Evolutionary conservation across 1,284 basidiomycete species (phyloP), one percentile per base, ranked within the genome.

Genomic region (Stygiomarasmius scandens): DNA sequence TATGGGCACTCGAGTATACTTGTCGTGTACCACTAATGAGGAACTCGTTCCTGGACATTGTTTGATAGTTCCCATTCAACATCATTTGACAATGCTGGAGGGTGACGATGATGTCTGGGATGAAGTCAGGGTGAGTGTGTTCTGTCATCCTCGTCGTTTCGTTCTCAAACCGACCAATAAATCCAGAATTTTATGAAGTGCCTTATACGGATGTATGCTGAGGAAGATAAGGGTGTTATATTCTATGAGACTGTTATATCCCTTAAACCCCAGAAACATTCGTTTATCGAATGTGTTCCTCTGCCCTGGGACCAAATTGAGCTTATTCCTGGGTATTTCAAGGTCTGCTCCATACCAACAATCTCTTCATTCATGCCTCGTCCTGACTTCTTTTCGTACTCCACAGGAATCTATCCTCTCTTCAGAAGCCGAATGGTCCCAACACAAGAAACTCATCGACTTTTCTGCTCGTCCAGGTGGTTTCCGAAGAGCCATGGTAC

Each of bases 51-150:
- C 86, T 0, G 94, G 94, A 0, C 97, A 99, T 69, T 95, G 94
- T 69, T 78, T 95, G 32, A 98, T 99, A 64, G 95, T 98, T 1
- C 97, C 97, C 0, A 92, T 98, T 46, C 92, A 96, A 64, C 97
- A 99, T 71, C 89, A 95, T 70, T 73, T 99, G 43, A 90, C 86
- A 55, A 90, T 89, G 77, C 79, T 99, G 1, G 97, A 99, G 72
- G 92, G 89, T 22, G 97, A 99, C 65, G 96, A 98, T 63, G 96
- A 99, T 67, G 92, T 96, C 38, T 99, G 97, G 97, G 95, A 97
- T 60, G 95, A 98, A 82, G 86, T 95, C 58, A 83, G 83, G 73
- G 95, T 96, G 68, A 56, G 90, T 77, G 22, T 54, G 44, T 61
- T 52, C 48, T 23, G 2, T 43, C 24, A 22, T 25, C 11, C 10